A percentile compares a stretch with the other conserved stretches of the same genome.
phyloP scores from a whole-genome alignment of 495 filamentous ascomycete genomes.

The Lindgomyces ingoldianus region DNA sequence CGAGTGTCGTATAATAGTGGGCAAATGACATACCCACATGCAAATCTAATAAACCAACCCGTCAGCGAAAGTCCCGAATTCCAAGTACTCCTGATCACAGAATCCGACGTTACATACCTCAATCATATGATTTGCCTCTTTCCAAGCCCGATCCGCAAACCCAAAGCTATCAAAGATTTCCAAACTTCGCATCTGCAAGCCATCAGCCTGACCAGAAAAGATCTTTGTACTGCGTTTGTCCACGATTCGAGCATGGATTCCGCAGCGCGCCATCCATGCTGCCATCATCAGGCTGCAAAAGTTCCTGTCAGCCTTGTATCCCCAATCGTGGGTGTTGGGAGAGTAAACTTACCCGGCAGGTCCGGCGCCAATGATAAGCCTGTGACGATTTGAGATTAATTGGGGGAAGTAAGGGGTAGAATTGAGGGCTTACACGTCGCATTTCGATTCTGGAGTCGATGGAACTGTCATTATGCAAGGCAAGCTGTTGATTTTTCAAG shows the following conservation, averaged over 20 bases:
- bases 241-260: slow-evolving; percentile 60
- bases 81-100: slow-evolving; percentile 29
- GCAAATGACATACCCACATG: slow-evolving; percentile 35
- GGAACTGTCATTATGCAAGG: neutral
- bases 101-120: slow-evolving; percentile 15
- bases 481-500: too few relatives aligned
- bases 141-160: slow-evolving; percentile 60
- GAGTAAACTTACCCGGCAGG: slow-evolving; percentile 52
- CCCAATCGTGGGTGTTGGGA: neutral
- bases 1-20: neutral
- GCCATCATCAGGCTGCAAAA: slow-evolving; percentile 63
- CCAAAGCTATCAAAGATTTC: slow-evolving; percentile 70
- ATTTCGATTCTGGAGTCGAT: slow-evolving; percentile 30
- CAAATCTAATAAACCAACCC: slow-evolving; percentile 32
- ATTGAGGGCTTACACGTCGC: slow-evolving; percentile 35
- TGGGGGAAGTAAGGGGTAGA: neutral
- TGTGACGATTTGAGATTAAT: slow-evolving; percentile 2
- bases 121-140: slow-evolving; percentile 57
- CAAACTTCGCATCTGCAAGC: slow-evolving; percentile 58
- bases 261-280: slow-evolving; percentile 62
- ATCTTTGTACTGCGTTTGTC: slow-evolving; percentile 61
- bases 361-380: slow-evolving; percentile 66
- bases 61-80: slow-evolving; percentile 3
- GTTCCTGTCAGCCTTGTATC: neutral
- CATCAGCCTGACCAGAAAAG: slow-evolving; percentile 63